Percentiles rank a stretch among this genome's conserved stretches.
phyloP scores from a whole-genome alignment of 2,329 filamentous ascomycete genomes.

The Metarhizium humberi region DNA sequence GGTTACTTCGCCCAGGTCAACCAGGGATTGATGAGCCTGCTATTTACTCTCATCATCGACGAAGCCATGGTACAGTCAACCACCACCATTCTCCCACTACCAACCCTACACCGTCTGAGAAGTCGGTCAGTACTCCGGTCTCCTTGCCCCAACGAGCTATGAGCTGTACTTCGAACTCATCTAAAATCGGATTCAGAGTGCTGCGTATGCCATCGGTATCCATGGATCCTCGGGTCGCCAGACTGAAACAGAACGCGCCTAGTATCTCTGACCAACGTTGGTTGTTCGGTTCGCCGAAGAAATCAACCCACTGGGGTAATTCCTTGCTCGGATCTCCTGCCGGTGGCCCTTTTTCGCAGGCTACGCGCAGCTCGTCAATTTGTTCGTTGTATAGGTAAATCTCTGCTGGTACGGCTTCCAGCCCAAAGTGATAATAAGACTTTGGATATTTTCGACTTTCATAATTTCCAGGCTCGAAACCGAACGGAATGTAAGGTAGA shows the following conservation, averaged over 20 bases:
- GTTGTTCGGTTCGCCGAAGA: constrained; percentile 51
- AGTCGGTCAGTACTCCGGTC: constrained; percentile 39
- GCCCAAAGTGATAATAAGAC: constrained; percentile 53
- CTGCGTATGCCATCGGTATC: constrained; percentile 42
- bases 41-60: not conserved
- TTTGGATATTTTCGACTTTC: constrained; percentile 61
- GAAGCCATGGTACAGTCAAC: constrained; percentile 36
- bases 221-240: constrained; percentile 53
- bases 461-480: constrained; percentile 63
- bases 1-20: not conserved
- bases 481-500: constrained; percentile 55
- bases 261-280: constrained; percentile 56
- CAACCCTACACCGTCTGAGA: constrained; percentile 30
- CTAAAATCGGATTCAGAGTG: constrained; percentile 47
- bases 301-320: constrained; percentile 64
- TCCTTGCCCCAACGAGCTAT: constrained; percentile 49
- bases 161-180: constrained; percentile 52
- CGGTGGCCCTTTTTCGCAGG: constrained; percentile 30
- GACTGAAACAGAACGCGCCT: constrained; percentile 49
- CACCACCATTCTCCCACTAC: constrained; percentile 60
- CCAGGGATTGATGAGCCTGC: not conserved
- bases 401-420: constrained; percentile 55
- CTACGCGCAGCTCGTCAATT: constrained; percentile 30
- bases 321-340: constrained; percentile 32
- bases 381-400: constrained; percentile 48